A percentile compares a stretch with the other conserved stretches of the same genome.
Evolutionary conservation across 1,284 basidiomycete genomes (phyloP).

Genomic region (Veloporphyrellus conicus): DNA sequence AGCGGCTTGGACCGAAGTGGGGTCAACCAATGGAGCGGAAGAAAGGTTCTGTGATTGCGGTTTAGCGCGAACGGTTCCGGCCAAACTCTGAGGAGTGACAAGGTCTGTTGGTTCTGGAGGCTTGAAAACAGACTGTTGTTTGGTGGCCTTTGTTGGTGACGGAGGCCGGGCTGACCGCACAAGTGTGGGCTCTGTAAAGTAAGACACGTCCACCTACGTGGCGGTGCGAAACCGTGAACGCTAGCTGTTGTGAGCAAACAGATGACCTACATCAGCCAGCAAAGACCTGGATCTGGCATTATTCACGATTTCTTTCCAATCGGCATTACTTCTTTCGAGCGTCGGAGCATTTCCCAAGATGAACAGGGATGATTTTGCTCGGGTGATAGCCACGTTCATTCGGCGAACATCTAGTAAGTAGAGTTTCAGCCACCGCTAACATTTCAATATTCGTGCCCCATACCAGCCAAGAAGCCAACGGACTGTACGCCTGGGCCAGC

Average conservation of each 20-base stretch:
- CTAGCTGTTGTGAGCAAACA: conserved; percentile 10
- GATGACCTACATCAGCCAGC: conserved; percentile 49
- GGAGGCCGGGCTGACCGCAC: conserved; percentile 12
- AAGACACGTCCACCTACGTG: conserved; percentile 36
- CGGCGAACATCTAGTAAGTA: conserved; percentile 64
- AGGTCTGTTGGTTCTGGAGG: conserved; percentile 23
- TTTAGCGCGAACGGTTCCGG: conserved; percentile 29
- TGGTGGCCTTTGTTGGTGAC: conserved; percentile 22
- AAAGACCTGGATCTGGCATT: conserved; percentile 64
- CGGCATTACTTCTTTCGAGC: conserved; percentile 77
- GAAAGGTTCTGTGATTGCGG: conserved; percentile 19
- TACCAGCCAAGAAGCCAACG: conserved; percentile 88
- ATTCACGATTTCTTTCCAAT: conserved; percentile 74
- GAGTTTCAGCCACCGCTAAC: conserved; percentile 10
- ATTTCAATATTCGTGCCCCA: conserved; percentile 11
- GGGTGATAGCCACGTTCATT: conserved; percentile 97
- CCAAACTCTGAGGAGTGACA: conserved; percentile 33
- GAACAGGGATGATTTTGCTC: conserved; percentile 91
- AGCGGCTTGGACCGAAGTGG: conserved; percentile 1
- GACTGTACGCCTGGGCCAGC: conserved; percentile 75
- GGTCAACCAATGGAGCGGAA: background rate
- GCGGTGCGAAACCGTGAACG: background rate
- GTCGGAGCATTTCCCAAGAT: conserved; percentile 89
- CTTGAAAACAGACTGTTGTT: conserved; percentile 20
- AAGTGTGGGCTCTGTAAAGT: conserved; percentile 33